Conservation (phyloP, 805 yeast species). For the Candida sakaeoensis region DNA sequence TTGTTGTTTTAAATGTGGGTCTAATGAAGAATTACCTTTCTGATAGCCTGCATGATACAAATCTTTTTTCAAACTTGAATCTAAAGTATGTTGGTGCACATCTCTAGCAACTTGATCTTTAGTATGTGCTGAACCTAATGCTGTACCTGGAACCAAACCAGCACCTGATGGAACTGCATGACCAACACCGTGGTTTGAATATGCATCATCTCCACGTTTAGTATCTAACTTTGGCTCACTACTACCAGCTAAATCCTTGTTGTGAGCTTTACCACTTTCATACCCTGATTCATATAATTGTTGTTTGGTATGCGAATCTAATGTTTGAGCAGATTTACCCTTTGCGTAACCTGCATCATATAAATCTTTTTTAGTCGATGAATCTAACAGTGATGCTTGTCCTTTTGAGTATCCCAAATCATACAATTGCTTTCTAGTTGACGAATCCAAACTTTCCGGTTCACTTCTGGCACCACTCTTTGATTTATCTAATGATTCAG, state of each 20-base stretch:
- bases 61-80: slow-evolving; percentile 2
- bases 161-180: slow-evolving; percentile 8
- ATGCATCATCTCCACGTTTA: slow-evolving; percentile 3
- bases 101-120: slow-evolving; percentile 2
- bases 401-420: slow-evolving; percentile 1
- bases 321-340: neutral
- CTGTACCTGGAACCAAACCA: slow-evolving; percentile 7
- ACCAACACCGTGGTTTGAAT: slow-evolving; percentile 5
- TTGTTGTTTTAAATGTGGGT: neutral
- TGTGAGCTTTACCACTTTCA: neutral
- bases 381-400: neutral
- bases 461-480: too few relatives aligned
- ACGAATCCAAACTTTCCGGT: slow-evolving; percentile 1
- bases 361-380: slow-evolving; percentile 1
- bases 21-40: neutral
- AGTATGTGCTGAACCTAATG: slow-evolving; percentile 2
- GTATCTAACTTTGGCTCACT: neutral
- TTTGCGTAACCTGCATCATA: slow-evolving; percentile 3
- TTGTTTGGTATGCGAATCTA: neutral
- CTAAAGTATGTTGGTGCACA: slow-evolving; percentile 4
- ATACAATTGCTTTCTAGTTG: neutral
- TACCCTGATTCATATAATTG: slow-evolving; percentile 5
- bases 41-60: slow-evolving; percentile 1
- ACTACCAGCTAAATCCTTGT: neutral
- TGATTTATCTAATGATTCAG: neutral